Conservation (phyloP, 805 yeast genomes). For the Myxozyma vanderwaltii region DNA sequence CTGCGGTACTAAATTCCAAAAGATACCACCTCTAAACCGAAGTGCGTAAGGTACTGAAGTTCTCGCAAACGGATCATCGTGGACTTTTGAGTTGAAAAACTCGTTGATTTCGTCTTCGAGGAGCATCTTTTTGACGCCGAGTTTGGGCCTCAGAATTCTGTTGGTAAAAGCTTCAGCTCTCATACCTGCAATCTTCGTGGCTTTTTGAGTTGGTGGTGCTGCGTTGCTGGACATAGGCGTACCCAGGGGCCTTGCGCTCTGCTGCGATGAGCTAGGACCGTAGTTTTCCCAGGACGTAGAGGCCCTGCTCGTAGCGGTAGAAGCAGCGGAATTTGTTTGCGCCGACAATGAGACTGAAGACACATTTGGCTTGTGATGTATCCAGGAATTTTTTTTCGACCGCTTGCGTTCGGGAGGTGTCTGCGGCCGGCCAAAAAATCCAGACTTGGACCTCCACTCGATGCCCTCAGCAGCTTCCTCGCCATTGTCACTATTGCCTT, state of each 20-base stretch:
- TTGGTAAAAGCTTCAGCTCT: too few relatives aligned
- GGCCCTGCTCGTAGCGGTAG: neutral
- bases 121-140: slow-evolving; percentile 3
- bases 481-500: neutral
- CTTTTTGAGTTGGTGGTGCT: too few relatives aligned
- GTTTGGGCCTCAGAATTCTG: too few relatives aligned
- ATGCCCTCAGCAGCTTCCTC: neutral
- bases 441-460: neutral
- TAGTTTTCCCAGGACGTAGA: neutral
- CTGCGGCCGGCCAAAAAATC: slow-evolving; percentile 2
- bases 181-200: too few relatives aligned
- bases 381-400: neutral
- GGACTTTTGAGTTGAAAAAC: slow-evolving; percentile 28
- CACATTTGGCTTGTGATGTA: neutral
- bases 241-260: too few relatives aligned
- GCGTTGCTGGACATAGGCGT: too few relatives aligned
- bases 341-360: neutral
- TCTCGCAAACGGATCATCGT: slow-evolving; percentile 33
- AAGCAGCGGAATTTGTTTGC: neutral
- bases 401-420: neutral
- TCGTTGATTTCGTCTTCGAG: slow-evolving; percentile 25
- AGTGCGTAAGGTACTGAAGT: slow-evolving; percentile 29
- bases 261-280: too few relatives aligned
- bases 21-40: slow-evolving; percentile 32
- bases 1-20: slow-evolving; percentile 30